Evolutionary conservation across 768 basidiomycete species (phyloP).

Genomic region (Lentinula lateritia): DNA sequence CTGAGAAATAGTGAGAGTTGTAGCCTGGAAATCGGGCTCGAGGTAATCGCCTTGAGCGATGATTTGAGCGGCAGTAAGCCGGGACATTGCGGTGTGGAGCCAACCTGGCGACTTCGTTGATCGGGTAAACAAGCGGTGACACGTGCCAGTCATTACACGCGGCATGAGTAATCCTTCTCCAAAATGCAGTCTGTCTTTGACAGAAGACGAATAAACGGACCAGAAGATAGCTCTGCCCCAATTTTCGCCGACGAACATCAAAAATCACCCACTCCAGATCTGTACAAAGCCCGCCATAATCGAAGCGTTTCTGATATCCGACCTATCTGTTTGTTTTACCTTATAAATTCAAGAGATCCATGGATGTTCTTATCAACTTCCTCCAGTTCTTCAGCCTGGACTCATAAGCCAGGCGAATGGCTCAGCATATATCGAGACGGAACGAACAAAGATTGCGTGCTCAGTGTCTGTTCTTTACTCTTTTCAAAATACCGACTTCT

Average conservation of each 20-base stretch:
- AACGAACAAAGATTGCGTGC: conserved; percentile 88
- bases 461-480: conserved; percentile 67
- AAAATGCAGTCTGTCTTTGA: conserved; percentile 46
- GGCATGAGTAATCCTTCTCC: conserved; percentile 12
- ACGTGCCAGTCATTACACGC: background rate
- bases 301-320: conserved; percentile 64
- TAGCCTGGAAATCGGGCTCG: conserved; percentile 70
- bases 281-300: conserved; percentile 33
- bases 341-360: background rate
- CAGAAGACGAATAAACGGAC: conserved; percentile 85
- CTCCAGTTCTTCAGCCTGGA: conserved; percentile 80
- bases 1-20: conserved; percentile 73
- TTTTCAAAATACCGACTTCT: conserved; percentile 1
- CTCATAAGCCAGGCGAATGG: conserved; percentile 93
- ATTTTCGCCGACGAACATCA: conserved; percentile 36
- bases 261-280: conserved; percentile 17
- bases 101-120: background rate
- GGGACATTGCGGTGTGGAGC: conserved; percentile 15
- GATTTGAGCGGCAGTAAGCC: conserved; percentile 72
- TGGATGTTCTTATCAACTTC: conserved; percentile 2
- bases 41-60: conserved; percentile 75
- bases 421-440: conserved; percentile 93
- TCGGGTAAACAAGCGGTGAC: conserved; percentile 1
- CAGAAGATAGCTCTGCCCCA: conserved; percentile 75
- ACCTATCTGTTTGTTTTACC: conserved; percentile 67